These are phyloP conservation scores for Ceratobasidium sp. DNA, from an alignment of 1,284 basidiomycete species.

Conservation along the genomic window DNA sequence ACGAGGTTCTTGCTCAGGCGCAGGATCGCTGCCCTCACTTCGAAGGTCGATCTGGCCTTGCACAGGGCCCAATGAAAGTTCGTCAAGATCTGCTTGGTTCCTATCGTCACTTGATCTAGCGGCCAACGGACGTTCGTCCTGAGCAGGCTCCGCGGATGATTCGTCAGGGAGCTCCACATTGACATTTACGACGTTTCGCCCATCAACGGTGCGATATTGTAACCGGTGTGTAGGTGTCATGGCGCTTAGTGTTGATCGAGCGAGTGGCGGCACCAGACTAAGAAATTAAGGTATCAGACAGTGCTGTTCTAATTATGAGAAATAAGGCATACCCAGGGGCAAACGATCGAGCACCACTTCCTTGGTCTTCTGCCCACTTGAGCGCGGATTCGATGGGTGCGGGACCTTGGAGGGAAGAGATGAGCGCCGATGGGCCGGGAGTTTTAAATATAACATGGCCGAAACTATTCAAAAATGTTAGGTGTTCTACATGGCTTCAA, in stretches of 20 bases:
- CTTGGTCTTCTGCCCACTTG: slow-evolving; percentile 19
- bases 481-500: too few relatives aligned
- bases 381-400: not conserved
- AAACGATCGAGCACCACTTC: not conserved
- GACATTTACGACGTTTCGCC: slow-evolving; percentile 10
- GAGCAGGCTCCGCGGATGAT: not conserved
- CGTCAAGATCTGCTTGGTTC: too few relatives aligned
- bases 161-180: slow-evolving; percentile 17
- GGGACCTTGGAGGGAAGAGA: not conserved
- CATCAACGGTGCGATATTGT: slow-evolving; percentile 29
- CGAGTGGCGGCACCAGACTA: slow-evolving; percentile 15
- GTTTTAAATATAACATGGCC: slow-evolving; percentile 22
- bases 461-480: slow-evolving; percentile 11
- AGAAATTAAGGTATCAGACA: not conserved
- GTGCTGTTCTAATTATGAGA: not conserved
- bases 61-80: too few relatives aligned
- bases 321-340: slow-evolving; percentile 10
- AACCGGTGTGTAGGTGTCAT: slow-evolving; percentile 4
- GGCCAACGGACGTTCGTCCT: too few relatives aligned
- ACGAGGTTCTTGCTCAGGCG: too few relatives aligned
- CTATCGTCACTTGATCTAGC: too few relatives aligned
- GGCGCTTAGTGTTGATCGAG: not conserved
- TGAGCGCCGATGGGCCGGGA: not conserved
- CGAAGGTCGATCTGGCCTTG: too few relatives aligned
- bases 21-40: too few relatives aligned